Evolutionary conservation across 164 flowering plant species (phyloP), one percentile per base, ranked within the genome.

Genomic region (Chimonanthus praecox): DNA sequence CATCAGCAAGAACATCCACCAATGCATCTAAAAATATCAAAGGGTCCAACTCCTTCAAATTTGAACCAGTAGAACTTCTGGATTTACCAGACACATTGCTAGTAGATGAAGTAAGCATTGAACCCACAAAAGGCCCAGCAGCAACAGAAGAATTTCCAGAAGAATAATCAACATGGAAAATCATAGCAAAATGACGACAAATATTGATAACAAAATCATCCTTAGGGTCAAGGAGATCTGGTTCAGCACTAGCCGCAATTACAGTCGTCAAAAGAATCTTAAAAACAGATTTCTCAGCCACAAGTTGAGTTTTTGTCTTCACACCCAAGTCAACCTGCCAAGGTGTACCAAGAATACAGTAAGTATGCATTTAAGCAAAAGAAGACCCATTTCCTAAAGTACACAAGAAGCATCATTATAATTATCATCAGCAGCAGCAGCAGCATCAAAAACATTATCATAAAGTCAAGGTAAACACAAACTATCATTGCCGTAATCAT

Each of bases 241-340:
- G 84, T 73, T 96, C 99, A 20, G 90, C 92, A 82, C 86, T 82
- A 7, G 99, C 86, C 78, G 97, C 94, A 78, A 94, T 89, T 47
- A 87, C 78, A 68, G 97, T 96, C 89, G 87, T 91, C 74, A 96
- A 79, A 4, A 96, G 90, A 73, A 78, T 83, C 87, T 94, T 96
- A 78, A 96, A 96, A 75, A 96, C 93, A 67, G 96, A 90, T 78
- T 90, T 94, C 83, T 96, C 99, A 60, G 99, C 99, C 91, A 92
- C 78, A 68, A 96, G 94, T 83, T 96, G 99, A 66, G 97, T 91
- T 82, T 96, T 96, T 48, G 98, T 96, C 88, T 96, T 96, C 44
- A 96, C 98, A 68, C 99, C 99, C 76, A 92, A 85, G 79, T 96
- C 99, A 79, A 90, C 91, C 99, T 96, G 88, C 76, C 8, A 73